These are phyloP conservation scores for Apiospora marii DNA, from an alignment of 2,329 filamentous ascomycete genomes.

Conservation along the genomic window DNA sequence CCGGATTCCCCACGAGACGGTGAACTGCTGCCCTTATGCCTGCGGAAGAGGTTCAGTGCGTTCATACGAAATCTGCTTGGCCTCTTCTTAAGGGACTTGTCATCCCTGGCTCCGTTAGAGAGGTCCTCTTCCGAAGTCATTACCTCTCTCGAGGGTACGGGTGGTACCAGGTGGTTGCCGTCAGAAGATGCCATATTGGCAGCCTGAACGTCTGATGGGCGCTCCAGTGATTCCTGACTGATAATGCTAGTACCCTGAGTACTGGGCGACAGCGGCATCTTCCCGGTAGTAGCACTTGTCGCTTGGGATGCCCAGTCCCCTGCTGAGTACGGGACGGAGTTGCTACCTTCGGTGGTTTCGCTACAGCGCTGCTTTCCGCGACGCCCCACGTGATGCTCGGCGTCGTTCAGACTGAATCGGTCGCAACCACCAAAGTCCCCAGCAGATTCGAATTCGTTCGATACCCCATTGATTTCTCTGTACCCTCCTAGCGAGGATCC, in stretches of 20 bases:
- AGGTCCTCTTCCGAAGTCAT: conserved; percentile 46
- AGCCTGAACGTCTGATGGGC: conserved; percentile 52
- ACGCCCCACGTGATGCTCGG: conserved; percentile 43
- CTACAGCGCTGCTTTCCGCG: conserved; percentile 63
- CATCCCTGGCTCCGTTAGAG: conserved; percentile 54
- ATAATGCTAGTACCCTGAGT: conserved; percentile 72
- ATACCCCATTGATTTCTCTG: conserved; percentile 53
- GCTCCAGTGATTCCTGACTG: conserved; percentile 65
- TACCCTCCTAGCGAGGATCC: conserved; percentile 41
- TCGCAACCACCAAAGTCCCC: conserved; percentile 59
- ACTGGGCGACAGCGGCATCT: conserved; percentile 70
- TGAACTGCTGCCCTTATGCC: conserved; percentile 56
- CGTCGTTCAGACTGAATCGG: conserved; percentile 53
- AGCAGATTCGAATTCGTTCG: conserved; percentile 54
- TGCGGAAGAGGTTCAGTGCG: conserved; percentile 63
- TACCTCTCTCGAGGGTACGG: conserved; percentile 37
- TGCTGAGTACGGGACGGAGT: conserved; percentile 55
- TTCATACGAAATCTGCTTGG: conserved; percentile 71
- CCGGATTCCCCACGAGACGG: conserved; percentile 34
- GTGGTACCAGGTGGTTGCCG: conserved; percentile 41
- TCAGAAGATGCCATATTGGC: conserved; percentile 50
- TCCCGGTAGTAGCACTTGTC: conserved; percentile 69
- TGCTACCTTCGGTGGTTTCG: conserved; percentile 68
- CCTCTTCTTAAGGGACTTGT: conserved; percentile 66
- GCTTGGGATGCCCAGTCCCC: conserved; percentile 70